Conservation (phyloP, 352 stramenopile genomes). For the Thraustochytrium striatum region DNA sequence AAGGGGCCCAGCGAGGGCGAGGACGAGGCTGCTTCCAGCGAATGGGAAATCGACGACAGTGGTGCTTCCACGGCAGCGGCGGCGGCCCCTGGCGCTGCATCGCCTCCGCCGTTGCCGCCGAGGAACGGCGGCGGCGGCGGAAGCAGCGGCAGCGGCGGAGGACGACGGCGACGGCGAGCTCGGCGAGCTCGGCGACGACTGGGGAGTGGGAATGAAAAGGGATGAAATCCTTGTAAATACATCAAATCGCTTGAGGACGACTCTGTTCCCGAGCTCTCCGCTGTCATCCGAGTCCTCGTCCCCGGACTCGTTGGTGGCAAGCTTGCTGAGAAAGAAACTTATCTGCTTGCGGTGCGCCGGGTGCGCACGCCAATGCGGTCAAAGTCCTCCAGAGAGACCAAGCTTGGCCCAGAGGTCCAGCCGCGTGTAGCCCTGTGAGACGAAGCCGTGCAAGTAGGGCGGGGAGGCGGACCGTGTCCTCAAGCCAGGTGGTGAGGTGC, state of each 20-base stretch:
- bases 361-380: neutral
- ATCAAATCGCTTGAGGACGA: too few species aligned
- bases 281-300: neutral
- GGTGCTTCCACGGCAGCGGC: too few species aligned
- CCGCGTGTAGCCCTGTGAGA: neutral
- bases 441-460: neutral
- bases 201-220: too few species aligned
- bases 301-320: neutral
- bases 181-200: too few species aligned
- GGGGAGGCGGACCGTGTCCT: neutral
- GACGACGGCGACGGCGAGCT: too few species aligned
- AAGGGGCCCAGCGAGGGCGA: neutral
- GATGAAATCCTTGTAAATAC: too few species aligned
- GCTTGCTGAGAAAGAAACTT: neutral
- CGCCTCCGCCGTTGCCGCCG: too few species aligned
- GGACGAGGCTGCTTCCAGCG: neutral
- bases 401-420: neutral
- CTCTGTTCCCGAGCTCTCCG: too few species aligned
- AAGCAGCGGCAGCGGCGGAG: too few species aligned
- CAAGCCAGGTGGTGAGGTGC: neutral
- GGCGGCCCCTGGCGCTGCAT: too few species aligned
- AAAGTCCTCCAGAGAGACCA: neutral
- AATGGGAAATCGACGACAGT: slow-evolving; percentile 13
- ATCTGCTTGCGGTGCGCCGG: neutral
- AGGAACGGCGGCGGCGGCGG: too few species aligned